Conservation (phyloP, 1,284 basidiomycete genomes). For the Sporisorium graminicola region DNA sequence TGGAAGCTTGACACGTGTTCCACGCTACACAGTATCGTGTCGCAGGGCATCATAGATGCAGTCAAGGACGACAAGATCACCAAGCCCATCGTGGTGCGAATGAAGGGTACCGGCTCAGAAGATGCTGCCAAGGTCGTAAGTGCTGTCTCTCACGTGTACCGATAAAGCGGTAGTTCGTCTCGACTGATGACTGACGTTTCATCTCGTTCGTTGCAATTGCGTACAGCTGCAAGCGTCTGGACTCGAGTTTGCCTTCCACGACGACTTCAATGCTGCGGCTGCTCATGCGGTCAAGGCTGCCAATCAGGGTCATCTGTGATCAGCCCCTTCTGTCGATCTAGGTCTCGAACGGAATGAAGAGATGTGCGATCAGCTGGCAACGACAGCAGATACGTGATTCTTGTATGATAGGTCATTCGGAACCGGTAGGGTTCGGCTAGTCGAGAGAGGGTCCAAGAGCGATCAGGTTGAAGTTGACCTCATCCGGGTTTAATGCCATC, state of each 20-base stretch:
- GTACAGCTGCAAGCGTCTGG: conserved; percentile 29
- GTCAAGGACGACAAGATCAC: conserved; percentile 53
- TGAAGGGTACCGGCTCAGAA: conserved; percentile 55
- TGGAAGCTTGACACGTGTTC: too few relatives aligned
- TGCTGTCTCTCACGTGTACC: background rate
- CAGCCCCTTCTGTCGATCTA: background rate
- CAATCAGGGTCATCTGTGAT: conserved; percentile 38
- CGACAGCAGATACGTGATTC: background rate
- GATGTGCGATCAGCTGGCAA: background rate
- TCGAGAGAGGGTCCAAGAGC: conserved; percentile 54
- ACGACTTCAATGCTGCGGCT: conserved; percentile 59
- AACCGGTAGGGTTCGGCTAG: background rate
- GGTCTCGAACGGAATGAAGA: background rate
- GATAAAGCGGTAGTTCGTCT: background rate
- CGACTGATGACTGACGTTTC: background rate
- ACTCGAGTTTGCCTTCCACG: conserved; percentile 46
- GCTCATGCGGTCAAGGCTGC: conserved; percentile 53
- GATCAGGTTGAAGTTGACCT: conserved; percentile 66
- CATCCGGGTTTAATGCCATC: conserved; percentile 62
- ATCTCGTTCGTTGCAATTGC: background rate
- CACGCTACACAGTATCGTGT: conserved; percentile 25
- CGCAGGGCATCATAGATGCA: conserved; percentile 59
- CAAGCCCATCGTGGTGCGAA: conserved; percentile 54
- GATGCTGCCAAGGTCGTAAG: conserved; percentile 42
- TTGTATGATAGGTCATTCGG: background rate